phyloP scores from a whole-genome alignment of 495 filamentous ascomycete species.

The Elaphomyces granulatus region DNA sequence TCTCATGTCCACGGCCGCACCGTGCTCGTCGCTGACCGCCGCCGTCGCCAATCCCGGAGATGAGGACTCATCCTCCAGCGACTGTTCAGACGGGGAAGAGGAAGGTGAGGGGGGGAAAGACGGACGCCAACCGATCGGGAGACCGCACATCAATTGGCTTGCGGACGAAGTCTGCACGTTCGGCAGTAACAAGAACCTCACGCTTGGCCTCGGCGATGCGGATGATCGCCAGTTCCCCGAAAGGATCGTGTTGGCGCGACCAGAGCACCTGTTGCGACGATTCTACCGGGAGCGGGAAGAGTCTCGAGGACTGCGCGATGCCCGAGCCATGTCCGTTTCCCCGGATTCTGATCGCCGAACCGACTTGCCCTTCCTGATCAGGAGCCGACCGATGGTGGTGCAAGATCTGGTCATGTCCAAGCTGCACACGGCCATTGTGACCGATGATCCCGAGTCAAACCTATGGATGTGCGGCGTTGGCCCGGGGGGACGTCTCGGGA shows the following conservation, averaged over 20 bases:
- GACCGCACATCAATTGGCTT: constrained; percentile 26
- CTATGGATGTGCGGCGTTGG: constrained; percentile 90
- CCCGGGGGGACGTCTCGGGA: constrained; percentile 76
- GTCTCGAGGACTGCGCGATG: constrained; percentile 12
- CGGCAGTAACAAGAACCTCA: constrained; percentile 90
- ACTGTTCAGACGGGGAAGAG: constrained; percentile 25
- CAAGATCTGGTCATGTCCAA: constrained; percentile 78
- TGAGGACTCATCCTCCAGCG: constrained; percentile 23
- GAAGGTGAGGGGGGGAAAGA: constrained; percentile 19
- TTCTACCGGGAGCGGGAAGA: constrained; percentile 49
- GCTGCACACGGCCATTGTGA: constrained; percentile 79
- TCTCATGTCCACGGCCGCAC: constrained; percentile 22
- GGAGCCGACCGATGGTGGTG: constrained; percentile 53
- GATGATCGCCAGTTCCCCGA: constrained; percentile 92
- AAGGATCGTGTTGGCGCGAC: constrained; percentile 60
- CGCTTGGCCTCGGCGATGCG: constrained; percentile 79
- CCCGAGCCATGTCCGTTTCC: constrained; percentile 3
- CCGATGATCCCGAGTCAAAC: constrained; percentile 80
- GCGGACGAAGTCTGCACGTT: constrained; percentile 87
- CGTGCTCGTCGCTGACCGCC: constrained; percentile 4
- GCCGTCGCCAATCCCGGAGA: constrained; percentile 15
- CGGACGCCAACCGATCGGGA: constrained; percentile 9
- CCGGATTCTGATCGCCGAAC: constrained; percentile 12
- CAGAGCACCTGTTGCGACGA: constrained; percentile 56
- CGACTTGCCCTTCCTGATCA: constrained; percentile 53